These are phyloP conservation scores for Pterocarpus macrocarpus DNA, from an alignment of 306 rosid genomes.

Conservation along the genomic window DNA sequence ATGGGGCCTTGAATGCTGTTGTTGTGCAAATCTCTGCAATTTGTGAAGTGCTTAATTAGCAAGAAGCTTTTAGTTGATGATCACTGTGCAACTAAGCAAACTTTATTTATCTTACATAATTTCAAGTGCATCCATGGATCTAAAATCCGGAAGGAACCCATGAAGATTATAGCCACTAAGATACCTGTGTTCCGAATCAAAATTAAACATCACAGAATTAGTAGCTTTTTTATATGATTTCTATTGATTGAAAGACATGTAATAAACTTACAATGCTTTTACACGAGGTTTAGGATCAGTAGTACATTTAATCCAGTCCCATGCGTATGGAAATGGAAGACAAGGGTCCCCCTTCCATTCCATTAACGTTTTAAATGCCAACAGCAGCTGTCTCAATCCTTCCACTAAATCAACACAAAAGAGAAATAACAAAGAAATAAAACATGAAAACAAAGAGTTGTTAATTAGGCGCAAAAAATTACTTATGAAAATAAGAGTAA, in stretches of 20 bases:
- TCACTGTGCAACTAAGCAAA: background rate
- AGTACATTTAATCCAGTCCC: slow-evolving; percentile 65
- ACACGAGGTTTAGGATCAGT: slow-evolving; percentile 51
- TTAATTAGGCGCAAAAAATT: too few relatives aligned
- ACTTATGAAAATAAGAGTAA: too few relatives aligned
- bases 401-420: slow-evolving; percentile 44
- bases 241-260: background rate
- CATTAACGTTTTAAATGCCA: slow-evolving; percentile 46
- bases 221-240: background rate
- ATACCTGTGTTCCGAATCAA: slow-evolving; percentile 41
- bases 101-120: slow-evolving; percentile 49
- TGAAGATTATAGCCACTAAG: slow-evolving; percentile 49
- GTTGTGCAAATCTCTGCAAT: slow-evolving; percentile 54
- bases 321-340: slow-evolving; percentile 47
- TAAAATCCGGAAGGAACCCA: slow-evolving; percentile 59
- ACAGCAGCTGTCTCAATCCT: slow-evolving; percentile 48
- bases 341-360: slow-evolving; percentile 64
- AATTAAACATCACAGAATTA: slow-evolving; percentile 9
- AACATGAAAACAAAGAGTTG: background rate
- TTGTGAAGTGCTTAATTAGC: background rate
- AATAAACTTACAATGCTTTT: slow-evolving; percentile 50
- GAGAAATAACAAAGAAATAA: background rate
- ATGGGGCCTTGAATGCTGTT: slow-evolving; percentile 56
- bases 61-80: background rate
- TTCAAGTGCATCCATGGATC: slow-evolving; percentile 65